Conservation (phyloP, 352 stramenopile species). For the Phytophthora pseudosyringae region DNA sequence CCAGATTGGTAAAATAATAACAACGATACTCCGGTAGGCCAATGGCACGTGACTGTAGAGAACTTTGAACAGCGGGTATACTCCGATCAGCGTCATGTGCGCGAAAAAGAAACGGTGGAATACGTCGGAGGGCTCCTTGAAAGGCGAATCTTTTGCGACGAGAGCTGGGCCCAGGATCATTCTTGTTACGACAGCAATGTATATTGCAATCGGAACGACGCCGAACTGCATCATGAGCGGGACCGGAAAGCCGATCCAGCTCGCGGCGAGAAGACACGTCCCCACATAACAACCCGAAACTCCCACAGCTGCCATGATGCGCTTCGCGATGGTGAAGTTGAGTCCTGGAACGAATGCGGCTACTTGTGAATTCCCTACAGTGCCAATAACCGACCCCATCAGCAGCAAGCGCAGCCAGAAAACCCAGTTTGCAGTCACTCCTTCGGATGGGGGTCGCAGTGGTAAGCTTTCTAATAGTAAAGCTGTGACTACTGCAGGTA, state of each 20-base stretch:
- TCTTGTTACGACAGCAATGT: constrained; percentile 2
- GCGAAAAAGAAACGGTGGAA: constrained; percentile 12
- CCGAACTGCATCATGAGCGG: constrained; percentile 13
- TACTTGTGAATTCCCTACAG: background rate
- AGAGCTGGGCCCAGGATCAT: constrained; percentile 10
- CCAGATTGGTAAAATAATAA: constrained; percentile 9
- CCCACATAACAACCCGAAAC: background rate
- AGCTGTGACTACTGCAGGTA: background rate
- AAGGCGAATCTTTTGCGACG: constrained; percentile 8
- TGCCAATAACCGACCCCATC: background rate
- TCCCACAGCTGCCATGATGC: background rate
- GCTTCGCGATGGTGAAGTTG: background rate
- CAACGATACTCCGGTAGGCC: background rate
- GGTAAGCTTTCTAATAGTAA: constrained; percentile 4
- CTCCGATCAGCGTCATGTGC: background rate
- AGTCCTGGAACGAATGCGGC: background rate
- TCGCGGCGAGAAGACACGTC: background rate
- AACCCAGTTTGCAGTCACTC: background rate
- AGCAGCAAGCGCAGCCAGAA: background rate
- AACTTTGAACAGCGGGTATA: constrained; percentile 19
- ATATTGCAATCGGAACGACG: constrained; percentile 1
- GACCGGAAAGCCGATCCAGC: constrained; percentile 9
- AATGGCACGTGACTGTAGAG: constrained; percentile 6
- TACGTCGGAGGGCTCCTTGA: background rate
- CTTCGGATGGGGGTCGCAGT: constrained; percentile 1